phyloP scores from a whole-genome alignment of 2,329 filamentous ascomycete genomes.

The Aureobasidium lini region DNA sequence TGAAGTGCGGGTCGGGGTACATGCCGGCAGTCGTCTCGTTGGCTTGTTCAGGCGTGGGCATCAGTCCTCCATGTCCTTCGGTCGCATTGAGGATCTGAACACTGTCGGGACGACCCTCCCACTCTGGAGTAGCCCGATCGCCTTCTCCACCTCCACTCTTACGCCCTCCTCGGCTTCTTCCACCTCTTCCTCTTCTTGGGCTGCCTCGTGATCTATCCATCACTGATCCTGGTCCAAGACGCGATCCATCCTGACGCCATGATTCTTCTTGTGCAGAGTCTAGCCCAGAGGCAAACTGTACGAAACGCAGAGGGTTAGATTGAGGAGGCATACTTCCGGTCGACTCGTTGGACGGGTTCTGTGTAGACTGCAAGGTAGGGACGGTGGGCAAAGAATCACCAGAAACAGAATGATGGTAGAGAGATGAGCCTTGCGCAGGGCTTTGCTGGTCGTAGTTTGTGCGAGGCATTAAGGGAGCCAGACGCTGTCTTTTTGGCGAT shows the following conservation, averaged over 20 bases:
- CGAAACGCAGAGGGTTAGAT: constrained; percentile 25
- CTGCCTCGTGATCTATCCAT: constrained; percentile 18
- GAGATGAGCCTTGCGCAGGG: not conserved
- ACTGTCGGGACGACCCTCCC: constrained; percentile 25
- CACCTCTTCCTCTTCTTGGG: constrained; percentile 28
- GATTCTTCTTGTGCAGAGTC: constrained; percentile 23
- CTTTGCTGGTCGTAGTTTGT: constrained; percentile 23
- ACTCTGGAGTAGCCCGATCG: constrained; percentile 33
- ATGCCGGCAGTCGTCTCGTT: constrained; percentile 16
- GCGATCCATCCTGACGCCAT: constrained; percentile 22
- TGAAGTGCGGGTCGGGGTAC: constrained; percentile 30
- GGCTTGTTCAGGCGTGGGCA: constrained; percentile 18
- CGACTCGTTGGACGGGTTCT: constrained; percentile 27
- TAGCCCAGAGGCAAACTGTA: constrained; percentile 24
- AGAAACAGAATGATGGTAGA: not conserved
- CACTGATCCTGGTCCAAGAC: not conserved
- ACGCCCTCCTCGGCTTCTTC: constrained; percentile 33
- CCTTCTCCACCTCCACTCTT: constrained; percentile 23
- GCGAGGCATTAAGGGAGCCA: constrained; percentile 33
- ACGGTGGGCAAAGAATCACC: constrained; percentile 7
- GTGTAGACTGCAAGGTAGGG: constrained; percentile 19
- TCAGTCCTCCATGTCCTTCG: constrained; percentile 22
- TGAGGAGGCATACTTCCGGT: constrained; percentile 21
- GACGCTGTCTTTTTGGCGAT: constrained; percentile 39
- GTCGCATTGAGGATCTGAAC: not conserved